Evolutionary conservation across 257 asterid genomes (phyloP), one percentile per base, ranked within the genome.

Genomic region (Scutellaria galericulata): DNA sequence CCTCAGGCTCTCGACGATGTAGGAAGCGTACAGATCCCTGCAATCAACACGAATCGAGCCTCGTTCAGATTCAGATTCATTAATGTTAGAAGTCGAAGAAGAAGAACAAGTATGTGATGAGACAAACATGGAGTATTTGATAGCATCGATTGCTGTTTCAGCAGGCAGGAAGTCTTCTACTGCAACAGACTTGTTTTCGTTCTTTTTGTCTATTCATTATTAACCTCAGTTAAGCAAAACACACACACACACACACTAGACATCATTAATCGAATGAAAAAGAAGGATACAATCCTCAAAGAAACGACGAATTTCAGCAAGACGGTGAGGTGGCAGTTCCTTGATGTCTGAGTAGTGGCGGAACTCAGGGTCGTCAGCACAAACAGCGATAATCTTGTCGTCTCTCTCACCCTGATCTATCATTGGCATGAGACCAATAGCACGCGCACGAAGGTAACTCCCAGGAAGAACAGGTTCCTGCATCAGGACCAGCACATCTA

Each of bases 401-500:
- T 92, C 97, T 83, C 83, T 92, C 79, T 92, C 97, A 41, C 96
- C 97, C 97, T 90, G 98, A 84, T 93, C 97, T 80, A 93, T 93
- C 98, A 93, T 93, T 11, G 97, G 98, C 97, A 93, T 90, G 79
- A 93, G 80, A n/a, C 97, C 98, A 72, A 93, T 93, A 5, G 97
- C 97, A 77, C 96, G 95, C 9, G 97, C 98, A 80, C 98, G 96
- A 45, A 93, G 96, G 77, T 65, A 93, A 64, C 91, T 89, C 31
- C 96, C 95, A 35, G 97, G 95, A 56, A 89, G 81, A 24, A 90
- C 95, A 73, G 97, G 98, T 66, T 90, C 98, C 98, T 93, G 98
- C 98, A 93, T 93, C 59, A 93, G 83, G 77, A 90, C 77, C 57
- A 93, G 81, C 70, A 93, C 97, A 68, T 93, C 98, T 83, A 93